Evolutionary conservation across 2,329 filamentous ascomycete species (phyloP), one percentile per base, ranked within the genome.

Genomic region (Fusarium pilosicola): DNA sequence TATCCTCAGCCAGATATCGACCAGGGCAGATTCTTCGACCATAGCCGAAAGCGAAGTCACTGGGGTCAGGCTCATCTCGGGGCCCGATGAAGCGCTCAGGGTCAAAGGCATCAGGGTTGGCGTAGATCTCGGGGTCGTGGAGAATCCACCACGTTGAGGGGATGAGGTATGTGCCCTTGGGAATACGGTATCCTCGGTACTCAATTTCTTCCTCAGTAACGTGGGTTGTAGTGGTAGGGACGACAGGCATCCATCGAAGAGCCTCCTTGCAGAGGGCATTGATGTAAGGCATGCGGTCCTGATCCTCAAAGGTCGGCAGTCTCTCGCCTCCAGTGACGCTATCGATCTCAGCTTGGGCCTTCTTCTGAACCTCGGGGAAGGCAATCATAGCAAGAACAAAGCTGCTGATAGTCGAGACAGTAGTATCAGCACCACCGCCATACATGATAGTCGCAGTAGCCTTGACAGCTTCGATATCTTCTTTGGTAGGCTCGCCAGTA

Each of bases 71-170:
- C 22, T 79, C 78, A 11, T 79, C 77, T 4, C 77, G 68, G 11
- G 79, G 76, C 11, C 57, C 48, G 2, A 85, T 71, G 64, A 76
- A 83, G 12, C 82, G 73, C 18, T 80, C 78, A 0, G 81, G 82
- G 6, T 83, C 70, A 38, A 84, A 84, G 3, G 28, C 22, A 4
- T 65, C 62, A 2, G 82, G 82, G 15, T 82, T 68, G 0, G 87
- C 85, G 79, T 94, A 93, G 3, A 88, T 88, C 59, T 92, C 88
- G 2, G 90, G 88, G 74, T 94, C 92, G 78, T 93, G 92, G 0
- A 73, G 48, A 9, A 79, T 73, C 70, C 73, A 74, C 76, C 78
- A 80, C 18, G 73, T 70, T 1, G 62, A 62, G 1, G 71, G 65
- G 8, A 81, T 63, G 20, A 81, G 41, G 41, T 73, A 68, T 8